These are phyloP conservation scores for Cucumis cinereus DNA, from an alignment of 306 rosid species.

Conservation along the genomic window DNA sequence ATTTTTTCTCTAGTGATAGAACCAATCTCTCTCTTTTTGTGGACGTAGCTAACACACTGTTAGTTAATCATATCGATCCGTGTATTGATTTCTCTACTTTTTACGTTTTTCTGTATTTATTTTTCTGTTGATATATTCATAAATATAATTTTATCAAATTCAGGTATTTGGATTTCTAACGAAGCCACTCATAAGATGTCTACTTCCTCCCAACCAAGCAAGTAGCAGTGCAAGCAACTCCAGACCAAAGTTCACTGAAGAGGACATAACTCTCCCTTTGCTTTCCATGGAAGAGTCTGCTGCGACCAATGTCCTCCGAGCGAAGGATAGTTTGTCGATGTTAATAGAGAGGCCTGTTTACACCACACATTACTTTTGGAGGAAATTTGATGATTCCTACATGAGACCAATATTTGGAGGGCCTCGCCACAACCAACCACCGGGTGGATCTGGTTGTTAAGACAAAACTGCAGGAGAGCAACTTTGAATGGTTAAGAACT, in stretches of 20 bases:
- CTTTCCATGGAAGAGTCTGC: constrained; percentile 62
- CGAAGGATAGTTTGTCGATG: constrained; percentile 65
- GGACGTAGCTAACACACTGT: no score
- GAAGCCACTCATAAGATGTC: constrained; percentile 52
- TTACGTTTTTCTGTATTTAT: no score
- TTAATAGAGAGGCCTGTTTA: constrained; percentile 65
- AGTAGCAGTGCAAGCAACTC: constrained; percentile 8
- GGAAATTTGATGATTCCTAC: constrained; percentile 67
- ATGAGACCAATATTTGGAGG: constrained; percentile 95
- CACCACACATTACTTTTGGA: constrained; percentile 74
- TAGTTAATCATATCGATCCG: no score
- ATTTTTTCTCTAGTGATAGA: no score
- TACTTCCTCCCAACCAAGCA: constrained; percentile 35
- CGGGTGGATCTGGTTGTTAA: constrained; percentile 18
- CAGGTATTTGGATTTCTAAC: constrained; percentile 78
- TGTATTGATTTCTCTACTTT: no score
- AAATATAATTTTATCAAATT: neutral
- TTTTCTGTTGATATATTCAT: no score
- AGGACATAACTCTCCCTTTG: constrained; percentile 51
- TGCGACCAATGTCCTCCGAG: constrained; percentile 46
- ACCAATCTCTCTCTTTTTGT: no score
- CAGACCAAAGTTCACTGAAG: constrained; percentile 19
- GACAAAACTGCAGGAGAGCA: neutral
- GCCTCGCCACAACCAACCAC: constrained; percentile 15
- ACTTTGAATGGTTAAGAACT: neutral